Evolutionary conservation across 176 grass and related monocot species (phyloP).

Genomic region (Zoysia pacifica): DNA sequence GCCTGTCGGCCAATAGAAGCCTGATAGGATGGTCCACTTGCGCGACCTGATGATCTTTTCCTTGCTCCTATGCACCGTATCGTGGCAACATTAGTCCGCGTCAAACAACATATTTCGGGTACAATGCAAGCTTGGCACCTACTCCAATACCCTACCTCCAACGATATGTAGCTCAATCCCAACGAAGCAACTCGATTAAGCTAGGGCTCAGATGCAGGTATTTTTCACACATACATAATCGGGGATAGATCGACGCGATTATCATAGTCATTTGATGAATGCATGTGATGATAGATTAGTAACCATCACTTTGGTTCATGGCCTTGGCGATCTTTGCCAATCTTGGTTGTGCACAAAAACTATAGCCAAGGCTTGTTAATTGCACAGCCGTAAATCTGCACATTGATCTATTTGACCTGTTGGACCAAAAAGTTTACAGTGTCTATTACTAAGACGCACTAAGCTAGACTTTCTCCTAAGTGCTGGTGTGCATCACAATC

Average conservation of each 20-base stretch:
- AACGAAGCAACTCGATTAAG: background rate
- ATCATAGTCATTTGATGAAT: constrained; percentile 35
- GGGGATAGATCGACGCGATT: background rate
- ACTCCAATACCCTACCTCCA: constrained; percentile 18
- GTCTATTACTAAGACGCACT: background rate
- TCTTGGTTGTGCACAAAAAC: background rate
- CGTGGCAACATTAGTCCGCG: constrained; percentile 38
- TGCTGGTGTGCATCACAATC: constrained; percentile 4
- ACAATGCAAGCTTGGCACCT: constrained; percentile 30
- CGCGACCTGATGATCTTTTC: constrained; percentile 33
- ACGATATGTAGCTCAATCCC: background rate
- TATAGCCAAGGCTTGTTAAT: no score
- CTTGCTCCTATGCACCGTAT: constrained; percentile 26
- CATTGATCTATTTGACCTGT: no score
- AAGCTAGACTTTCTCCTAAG: constrained; percentile 16
- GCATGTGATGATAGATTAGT: background rate
- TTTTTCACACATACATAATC: constrained; percentile 2
- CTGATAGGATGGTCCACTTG: constrained; percentile 32
- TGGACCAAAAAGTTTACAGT: no score
- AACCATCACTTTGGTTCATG: background rate
- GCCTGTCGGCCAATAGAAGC: background rate
- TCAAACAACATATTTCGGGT: constrained; percentile 29
- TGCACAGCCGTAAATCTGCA: no score
- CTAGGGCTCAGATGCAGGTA: constrained; percentile 8
- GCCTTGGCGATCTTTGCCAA: background rate